phyloP scores from a whole-genome alignment of 2,329 filamentous ascomycete genomes.

The Pestalotiopsis sp. region DNA sequence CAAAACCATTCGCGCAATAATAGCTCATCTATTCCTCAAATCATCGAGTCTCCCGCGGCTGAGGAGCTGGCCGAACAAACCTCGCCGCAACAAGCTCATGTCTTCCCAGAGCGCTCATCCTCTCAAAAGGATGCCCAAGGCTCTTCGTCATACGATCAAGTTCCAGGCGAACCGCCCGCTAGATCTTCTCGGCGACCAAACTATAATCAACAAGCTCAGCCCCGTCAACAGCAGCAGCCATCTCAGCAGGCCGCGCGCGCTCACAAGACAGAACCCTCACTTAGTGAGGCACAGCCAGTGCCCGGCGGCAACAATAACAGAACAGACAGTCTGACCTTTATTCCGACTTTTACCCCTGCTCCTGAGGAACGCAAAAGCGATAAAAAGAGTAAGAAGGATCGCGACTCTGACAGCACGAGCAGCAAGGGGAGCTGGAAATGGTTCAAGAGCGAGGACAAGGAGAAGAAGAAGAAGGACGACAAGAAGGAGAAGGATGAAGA shows the following conservation, averaged over 20 bases:
- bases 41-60: constrained; percentile 63
- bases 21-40: constrained; percentile 48
- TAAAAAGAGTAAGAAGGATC: constrained; percentile 69
- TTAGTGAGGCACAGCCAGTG: constrained; percentile 70
- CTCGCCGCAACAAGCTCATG: constrained; percentile 25
- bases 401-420: constrained; percentile 47
- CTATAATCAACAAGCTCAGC: constrained; percentile 25
- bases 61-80: constrained; percentile 35
- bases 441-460: constrained; percentile 77
- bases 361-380: constrained; percentile 71
- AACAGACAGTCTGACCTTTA: constrained; percentile 74
- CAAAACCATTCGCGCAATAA: constrained; percentile 19
- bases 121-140: constrained; percentile 50
- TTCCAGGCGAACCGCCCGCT: constrained; percentile 44
- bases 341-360: constrained; percentile 62
- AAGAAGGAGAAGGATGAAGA: constrained; percentile 61
- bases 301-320: constrained; percentile 66
- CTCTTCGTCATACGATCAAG: constrained; percentile 45
- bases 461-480: constrained; percentile 67
- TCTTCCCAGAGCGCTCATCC: constrained; percentile 55
- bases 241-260: constrained; percentile 23
- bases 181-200: constrained; percentile 44
- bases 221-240: constrained; percentile 16
- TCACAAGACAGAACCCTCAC: constrained; percentile 44
- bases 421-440: constrained; percentile 75